Conservation (phyloP, 768 basidiomycete species). For the Clitopilus hobsonii region DNA sequence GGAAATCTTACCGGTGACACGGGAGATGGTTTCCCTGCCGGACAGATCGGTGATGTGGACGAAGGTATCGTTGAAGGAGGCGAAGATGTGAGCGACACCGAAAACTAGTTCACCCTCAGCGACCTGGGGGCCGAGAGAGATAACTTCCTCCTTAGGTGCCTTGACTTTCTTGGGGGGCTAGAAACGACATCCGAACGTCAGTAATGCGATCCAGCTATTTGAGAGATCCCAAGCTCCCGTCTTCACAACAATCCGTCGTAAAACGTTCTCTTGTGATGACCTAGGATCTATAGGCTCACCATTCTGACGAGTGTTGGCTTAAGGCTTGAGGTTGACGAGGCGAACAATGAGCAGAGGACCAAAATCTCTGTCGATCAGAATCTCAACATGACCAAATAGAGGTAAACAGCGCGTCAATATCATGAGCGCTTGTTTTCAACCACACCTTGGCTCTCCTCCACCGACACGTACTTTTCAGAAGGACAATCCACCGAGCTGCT, state of each 20-base stretch:
- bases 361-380: slow-evolving; percentile 7
- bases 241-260: slow-evolving; percentile 1
- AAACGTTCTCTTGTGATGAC: not conserved
- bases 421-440: not conserved
- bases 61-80: slow-evolving; percentile 99
- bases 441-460: not conserved
- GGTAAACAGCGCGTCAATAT: not conserved
- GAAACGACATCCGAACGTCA: slow-evolving; percentile 43
- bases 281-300: slow-evolving; percentile 24
- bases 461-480: too few relatives aligned
- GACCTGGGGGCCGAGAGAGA: slow-evolving; percentile 93
- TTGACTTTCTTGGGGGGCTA: slow-evolving; percentile 85
- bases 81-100: slow-evolving; percentile 98
- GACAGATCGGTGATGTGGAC: slow-evolving; percentile 99
- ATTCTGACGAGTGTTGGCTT: slow-evolving; percentile 27
- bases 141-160: slow-evolving; percentile 74
- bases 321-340: slow-evolving; percentile 30
- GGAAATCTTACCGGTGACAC: slow-evolving; percentile 78
- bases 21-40: slow-evolving; percentile 98
- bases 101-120: slow-evolving; percentile 96
- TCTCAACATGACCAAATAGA: not conserved
- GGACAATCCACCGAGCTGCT: too few relatives aligned
- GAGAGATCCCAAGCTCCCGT: not conserved
- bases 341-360: slow-evolving; percentile 16
- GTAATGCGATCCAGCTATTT: slow-evolving; percentile 44